phyloP scores from a whole-genome alignment of 2,329 filamentous ascomycete genomes.

The Penicillium palitans region DNA sequence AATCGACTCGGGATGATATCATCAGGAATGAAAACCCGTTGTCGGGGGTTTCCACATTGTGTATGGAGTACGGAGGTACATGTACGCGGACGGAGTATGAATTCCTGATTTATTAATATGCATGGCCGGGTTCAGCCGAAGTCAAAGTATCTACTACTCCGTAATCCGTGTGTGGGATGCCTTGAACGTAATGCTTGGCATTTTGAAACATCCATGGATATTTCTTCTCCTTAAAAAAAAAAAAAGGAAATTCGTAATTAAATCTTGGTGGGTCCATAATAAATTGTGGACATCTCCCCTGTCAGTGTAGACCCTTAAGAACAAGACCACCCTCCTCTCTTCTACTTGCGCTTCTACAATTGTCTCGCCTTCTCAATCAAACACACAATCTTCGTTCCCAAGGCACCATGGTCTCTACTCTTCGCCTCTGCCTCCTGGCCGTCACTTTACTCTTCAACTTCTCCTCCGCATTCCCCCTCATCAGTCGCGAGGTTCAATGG shows the following conservation, averaged over 20 bases:
- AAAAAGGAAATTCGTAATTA: neutral
- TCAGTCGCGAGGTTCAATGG: slow-evolving; percentile 22
- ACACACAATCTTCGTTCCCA: neutral
- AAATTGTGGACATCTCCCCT: slow-evolving; percentile 11
- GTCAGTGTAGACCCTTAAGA: neutral
- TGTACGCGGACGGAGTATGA: neutral
- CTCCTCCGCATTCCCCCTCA: slow-evolving; percentile 21
- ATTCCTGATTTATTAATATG: neutral
- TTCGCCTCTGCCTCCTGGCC: slow-evolving; percentile 10
- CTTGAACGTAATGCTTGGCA: neutral
- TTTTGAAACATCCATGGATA: neutral
- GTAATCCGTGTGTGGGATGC: neutral
- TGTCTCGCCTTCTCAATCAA: neutral
- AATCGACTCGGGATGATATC: slow-evolving; percentile 7
- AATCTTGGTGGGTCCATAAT: slow-evolving; percentile 1
- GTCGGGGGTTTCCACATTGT: slow-evolving; percentile 1
- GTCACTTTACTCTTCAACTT: slow-evolving; percentile 11
- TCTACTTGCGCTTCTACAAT: neutral
- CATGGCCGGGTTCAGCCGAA: neutral
- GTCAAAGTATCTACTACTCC: neutral
- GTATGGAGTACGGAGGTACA: no score
- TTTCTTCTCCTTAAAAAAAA: neutral
- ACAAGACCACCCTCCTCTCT: neutral
- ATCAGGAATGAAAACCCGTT: slow-evolving; percentile 6
- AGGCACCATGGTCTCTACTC: slow-evolving; percentile 8